Evolutionary conservation across 75 land plant species (phyloP).

Genomic region (Selaginella moellendorffii): DNA sequence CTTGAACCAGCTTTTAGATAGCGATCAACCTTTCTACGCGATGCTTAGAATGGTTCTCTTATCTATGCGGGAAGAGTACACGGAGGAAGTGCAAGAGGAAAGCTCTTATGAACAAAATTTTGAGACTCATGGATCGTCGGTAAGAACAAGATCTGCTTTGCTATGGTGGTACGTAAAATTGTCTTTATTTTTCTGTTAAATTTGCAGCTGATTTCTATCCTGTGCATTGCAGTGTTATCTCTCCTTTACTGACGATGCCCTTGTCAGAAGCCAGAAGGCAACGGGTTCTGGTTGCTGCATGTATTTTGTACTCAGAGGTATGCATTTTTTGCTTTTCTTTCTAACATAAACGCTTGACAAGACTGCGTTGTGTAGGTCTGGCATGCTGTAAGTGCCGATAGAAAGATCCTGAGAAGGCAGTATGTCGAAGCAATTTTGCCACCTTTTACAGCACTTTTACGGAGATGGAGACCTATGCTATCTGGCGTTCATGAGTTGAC

Average conservation of each 20-base stretch:
- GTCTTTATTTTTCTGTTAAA: neutral
- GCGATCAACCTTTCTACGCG: constrained; percentile 95
- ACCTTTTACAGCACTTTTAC: constrained; percentile 79
- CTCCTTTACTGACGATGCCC: constrained; percentile 87
- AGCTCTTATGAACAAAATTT: no score
- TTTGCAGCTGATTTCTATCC: neutral
- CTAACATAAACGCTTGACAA: neutral
- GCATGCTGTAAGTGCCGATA: constrained; percentile 77
- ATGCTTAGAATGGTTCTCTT: constrained; percentile 97
- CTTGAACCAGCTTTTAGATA: constrained; percentile 85
- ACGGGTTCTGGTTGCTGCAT: constrained; percentile 79
- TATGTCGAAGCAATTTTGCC: constrained; percentile 76
- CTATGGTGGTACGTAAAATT: constrained; percentile 87
- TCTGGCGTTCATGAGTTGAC: constrained; percentile 95
- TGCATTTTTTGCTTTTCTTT: constrained; percentile 11
- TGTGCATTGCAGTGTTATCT: constrained; percentile 54
- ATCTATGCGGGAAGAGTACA: constrained; percentile 87
- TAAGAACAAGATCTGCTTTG: constrained; percentile 56
- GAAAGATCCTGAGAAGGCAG: constrained; percentile 59
- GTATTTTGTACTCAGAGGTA: constrained; percentile 93
- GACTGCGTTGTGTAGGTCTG: constrained; percentile 43
- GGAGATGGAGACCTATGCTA: constrained; percentile 89
- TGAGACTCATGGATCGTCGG: no score
- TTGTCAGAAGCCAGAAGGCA: constrained; percentile 92
- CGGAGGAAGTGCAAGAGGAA: constrained; percentile 29